Percentiles rank a stretch among this genome's conserved stretches.
These are phyloP conservation scores for Solanum etuberosum DNA, from an alignment of 257 asterid genomes.

Conservation along the genomic window DNA sequence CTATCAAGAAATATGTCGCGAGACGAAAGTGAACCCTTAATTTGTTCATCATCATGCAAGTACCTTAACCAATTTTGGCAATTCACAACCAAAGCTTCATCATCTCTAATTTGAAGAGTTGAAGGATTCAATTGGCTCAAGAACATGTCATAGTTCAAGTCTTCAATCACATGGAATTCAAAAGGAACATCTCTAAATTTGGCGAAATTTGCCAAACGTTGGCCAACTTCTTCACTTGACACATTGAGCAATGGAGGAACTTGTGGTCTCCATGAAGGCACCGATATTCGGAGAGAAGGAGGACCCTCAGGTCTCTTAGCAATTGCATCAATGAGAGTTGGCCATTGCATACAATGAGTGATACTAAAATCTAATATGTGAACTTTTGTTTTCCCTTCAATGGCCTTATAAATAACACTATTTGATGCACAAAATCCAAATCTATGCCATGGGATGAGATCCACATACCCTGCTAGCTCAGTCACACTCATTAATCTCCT, in stretches of 20 bases:
- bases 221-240: slow-evolving; percentile 46
- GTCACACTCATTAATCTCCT: slow-evolving; percentile 51
- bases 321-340: slow-evolving; percentile 53
- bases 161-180: slow-evolving; percentile 44
- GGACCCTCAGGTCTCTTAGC: slow-evolving; percentile 34
- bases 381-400: slow-evolving; percentile 25
- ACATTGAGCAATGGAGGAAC: slow-evolving; percentile 57
- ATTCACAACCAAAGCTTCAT: slow-evolving; percentile 56
- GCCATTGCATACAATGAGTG: slow-evolving; percentile 86
- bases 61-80: slow-evolving; percentile 65
- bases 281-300: slow-evolving; percentile 37
- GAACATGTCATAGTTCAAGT: slow-evolving; percentile 17
- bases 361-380: slow-evolving; percentile 63
- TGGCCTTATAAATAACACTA: slow-evolving; percentile 35
- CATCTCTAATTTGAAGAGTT: slow-evolving; percentile 18
- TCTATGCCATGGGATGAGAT: slow-evolving; percentile 72
- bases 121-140: slow-evolving; percentile 20
- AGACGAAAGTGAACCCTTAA: background rate
- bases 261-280: slow-evolving; percentile 43
- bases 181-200: slow-evolving; percentile 50
- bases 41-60: slow-evolving; percentile 26
- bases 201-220: slow-evolving; percentile 48
- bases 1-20: slow-evolving; percentile 36
- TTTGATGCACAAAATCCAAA: slow-evolving; percentile 71
- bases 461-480: slow-evolving; percentile 71